phyloP scores from a whole-genome alignment of 2,329 filamentous ascomycete species.

The Beauveria australis region DNA sequence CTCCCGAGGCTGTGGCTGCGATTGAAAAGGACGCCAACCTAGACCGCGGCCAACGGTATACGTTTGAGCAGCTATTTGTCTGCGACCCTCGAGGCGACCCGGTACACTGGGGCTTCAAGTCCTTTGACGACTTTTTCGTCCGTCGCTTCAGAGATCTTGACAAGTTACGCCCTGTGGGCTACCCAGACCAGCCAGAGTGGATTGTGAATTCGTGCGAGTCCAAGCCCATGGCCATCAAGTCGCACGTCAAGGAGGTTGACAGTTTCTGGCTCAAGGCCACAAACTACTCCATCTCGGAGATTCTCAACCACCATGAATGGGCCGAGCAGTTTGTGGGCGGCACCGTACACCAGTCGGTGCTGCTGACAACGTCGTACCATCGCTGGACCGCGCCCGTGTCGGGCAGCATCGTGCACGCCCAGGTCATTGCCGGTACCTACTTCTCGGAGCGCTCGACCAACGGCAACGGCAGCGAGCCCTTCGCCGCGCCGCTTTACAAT shows the following conservation, averaged over 20 bases:
- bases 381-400: slow-evolving; percentile 58
- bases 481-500: slow-evolving; percentile 22
- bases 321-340: slow-evolving; percentile 46
- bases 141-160: slow-evolving; percentile 36
- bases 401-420: slow-evolving; percentile 46
- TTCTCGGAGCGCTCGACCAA: slow-evolving; percentile 40
- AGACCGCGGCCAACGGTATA: neutral
- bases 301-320: slow-evolving; percentile 44
- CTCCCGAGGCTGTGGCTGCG: slow-evolving; percentile 9
- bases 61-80: slow-evolving; percentile 16
- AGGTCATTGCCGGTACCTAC: slow-evolving; percentile 52
- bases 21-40: slow-evolving; percentile 17
- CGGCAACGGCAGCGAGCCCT: slow-evolving; percentile 8
- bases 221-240: slow-evolving; percentile 39
- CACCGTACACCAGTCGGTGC: slow-evolving; percentile 59
- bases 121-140: slow-evolving; percentile 59
- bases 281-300: slow-evolving; percentile 52
- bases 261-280: slow-evolving; percentile 59
- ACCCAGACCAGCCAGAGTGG: slow-evolving; percentile 26
- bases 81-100: slow-evolving; percentile 14
- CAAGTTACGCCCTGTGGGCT: slow-evolving; percentile 43
- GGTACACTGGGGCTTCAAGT: slow-evolving; percentile 39
- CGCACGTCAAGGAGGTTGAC: slow-evolving; percentile 42
- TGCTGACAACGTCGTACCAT: slow-evolving; percentile 57
- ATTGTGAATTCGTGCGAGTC: slow-evolving; percentile 56